A percentile compares a stretch with the other conserved stretches of the same genome.
Evolutionary conservation across 257 asterid species (phyloP).

Genomic region (Lycium ferocissimum): DNA sequence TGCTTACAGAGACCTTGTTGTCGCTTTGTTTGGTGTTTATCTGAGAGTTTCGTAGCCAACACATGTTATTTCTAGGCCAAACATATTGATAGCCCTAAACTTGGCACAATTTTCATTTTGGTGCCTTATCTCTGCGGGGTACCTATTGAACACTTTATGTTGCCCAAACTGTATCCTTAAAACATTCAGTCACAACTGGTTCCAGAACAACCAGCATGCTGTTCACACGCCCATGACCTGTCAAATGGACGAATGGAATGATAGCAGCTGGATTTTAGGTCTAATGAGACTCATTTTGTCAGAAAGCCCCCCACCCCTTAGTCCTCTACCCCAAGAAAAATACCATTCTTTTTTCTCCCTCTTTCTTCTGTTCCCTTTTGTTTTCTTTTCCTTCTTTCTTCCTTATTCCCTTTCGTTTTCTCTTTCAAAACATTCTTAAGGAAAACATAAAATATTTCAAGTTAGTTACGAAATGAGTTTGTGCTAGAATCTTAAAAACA

Average conservation of each 20-base stretch:
- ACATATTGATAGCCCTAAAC: not conserved
- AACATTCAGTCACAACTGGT: not conserved
- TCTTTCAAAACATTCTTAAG: not conserved
- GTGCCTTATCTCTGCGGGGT: not conserved
- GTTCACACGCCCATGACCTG: not conserved
- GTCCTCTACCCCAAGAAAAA: not conserved
- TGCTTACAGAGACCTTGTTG: not conserved
- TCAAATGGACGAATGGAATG: not conserved
- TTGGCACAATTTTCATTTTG: not conserved
- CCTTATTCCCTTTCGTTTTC: not conserved
- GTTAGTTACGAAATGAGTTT: not conserved
- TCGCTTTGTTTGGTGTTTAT: not conserved
- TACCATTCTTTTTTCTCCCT: not conserved
- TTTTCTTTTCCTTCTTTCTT: not conserved
- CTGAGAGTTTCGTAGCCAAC: not conserved
- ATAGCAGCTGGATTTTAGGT: not conserved
- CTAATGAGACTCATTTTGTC: not conserved
- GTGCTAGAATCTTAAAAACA: not conserved
- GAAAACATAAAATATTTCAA: not conserved
- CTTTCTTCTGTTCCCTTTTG: not conserved
- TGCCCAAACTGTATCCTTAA: not conserved
- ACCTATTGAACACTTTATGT: not conserved
- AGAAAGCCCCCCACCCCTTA: not conserved
- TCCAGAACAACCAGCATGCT: not conserved
- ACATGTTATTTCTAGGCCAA: not conserved